Evolutionary conservation across 768 basidiomycete genomes (phyloP).

Genomic region (Kockovaella imperatae): DNA sequence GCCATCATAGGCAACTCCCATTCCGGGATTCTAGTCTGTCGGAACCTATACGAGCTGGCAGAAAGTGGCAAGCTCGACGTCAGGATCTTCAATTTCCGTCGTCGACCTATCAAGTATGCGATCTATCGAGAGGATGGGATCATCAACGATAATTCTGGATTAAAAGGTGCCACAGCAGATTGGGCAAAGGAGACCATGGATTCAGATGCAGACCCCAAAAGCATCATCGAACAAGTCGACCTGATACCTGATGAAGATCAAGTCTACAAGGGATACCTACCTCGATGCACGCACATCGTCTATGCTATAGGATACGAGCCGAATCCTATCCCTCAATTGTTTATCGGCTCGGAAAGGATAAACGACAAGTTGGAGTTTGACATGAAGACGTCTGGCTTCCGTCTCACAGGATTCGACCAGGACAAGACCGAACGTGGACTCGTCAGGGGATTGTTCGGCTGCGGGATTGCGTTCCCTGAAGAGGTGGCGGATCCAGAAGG

Average conservation of each 20-base stretch:
- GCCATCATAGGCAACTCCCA: slow-evolving; percentile 29
- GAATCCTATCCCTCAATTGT: slow-evolving; percentile 12
- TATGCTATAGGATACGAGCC: slow-evolving; percentile 25
- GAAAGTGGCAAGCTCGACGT: slow-evolving; percentile 2
- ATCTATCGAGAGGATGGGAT: slow-evolving; percentile 27
- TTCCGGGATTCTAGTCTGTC: slow-evolving; percentile 21
- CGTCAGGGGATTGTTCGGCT: slow-evolving; percentile 16
- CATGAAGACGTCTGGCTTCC: slow-evolving; percentile 20
- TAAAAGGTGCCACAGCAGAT: slow-evolving; percentile 22
- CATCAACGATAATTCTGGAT: slow-evolving; percentile 24
- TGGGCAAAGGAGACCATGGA: slow-evolving; percentile 22
- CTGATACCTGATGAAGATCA: slow-evolving; percentile 5
- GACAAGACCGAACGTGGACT: not conserved
- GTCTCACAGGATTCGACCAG: not conserved
- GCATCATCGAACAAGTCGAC: slow-evolving; percentile 15
- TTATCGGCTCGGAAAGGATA: not conserved
- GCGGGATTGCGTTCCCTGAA: slow-evolving; percentile 30
- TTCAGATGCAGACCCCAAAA: not conserved
- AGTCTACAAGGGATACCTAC: slow-evolving; percentile 14
- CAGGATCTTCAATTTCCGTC: slow-evolving; percentile 18
- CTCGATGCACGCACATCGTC: slow-evolving; percentile 21
- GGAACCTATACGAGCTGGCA: slow-evolving; percentile 18
- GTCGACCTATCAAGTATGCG: slow-evolving; percentile 17
- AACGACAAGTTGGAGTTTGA: slow-evolving; percentile 14
- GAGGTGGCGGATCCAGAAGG: slow-evolving; percentile 22